These are phyloP conservation scores for Hypoxylon sp. DNA, from an alignment of 2,329 filamentous ascomycete species.

Conservation along the genomic window DNA sequence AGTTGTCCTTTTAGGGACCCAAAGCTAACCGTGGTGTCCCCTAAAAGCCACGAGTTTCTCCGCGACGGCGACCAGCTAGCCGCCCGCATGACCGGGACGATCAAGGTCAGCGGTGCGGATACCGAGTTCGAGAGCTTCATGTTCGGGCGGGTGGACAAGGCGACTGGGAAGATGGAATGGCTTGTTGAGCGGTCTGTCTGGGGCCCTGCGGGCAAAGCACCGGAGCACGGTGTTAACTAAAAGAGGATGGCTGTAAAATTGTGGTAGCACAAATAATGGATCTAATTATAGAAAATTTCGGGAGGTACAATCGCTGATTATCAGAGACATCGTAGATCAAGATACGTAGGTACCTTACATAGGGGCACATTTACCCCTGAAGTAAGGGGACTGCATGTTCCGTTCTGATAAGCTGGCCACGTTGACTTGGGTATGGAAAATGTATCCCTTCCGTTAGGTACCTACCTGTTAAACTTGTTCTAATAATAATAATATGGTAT, in stretches of 20 bases:
- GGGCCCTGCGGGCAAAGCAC: constrained; percentile 23
- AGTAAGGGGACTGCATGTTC: no score
- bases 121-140: constrained; percentile 53
- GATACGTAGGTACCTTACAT: not conserved
- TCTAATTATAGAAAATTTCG: not conserved
- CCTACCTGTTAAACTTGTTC: no score
- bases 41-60: constrained; percentile 50
- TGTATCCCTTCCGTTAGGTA: no score
- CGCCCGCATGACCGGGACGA: constrained; percentile 52
- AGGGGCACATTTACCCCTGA: no score
- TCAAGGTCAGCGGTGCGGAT: constrained; percentile 49
- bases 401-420: not conserved
- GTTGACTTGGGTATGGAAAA: not conserved
- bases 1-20: not conserved
- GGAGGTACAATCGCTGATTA: not conserved
- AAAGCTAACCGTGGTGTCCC: constrained; percentile 4
- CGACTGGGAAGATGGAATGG: constrained; percentile 51
- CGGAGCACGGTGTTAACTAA: not conserved
- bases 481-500: no score
- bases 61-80: constrained; percentile 53
- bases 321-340: not conserved
- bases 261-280: not conserved
- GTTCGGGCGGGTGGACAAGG: constrained; percentile 51
- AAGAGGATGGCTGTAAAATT: not conserved
- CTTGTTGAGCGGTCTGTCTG: constrained; percentile 52